Evolutionary conservation across 331 rosid genomes (phyloP).

Genomic region (Ulmus americana): DNA sequence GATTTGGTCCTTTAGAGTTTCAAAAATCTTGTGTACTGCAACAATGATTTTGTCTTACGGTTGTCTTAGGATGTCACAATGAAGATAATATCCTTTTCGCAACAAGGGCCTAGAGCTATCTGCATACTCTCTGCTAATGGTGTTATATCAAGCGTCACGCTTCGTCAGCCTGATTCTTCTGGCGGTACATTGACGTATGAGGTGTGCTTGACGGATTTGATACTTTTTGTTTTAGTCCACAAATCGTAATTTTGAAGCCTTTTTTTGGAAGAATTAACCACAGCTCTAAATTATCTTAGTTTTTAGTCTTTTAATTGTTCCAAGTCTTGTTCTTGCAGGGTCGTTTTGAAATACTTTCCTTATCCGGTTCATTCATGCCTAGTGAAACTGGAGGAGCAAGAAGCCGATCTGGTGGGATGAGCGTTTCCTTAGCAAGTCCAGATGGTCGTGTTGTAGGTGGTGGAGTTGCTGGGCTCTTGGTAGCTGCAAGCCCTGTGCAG

Average conservation of each 20-base stretch:
- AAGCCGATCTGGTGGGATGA: slow-evolving; percentile 98
- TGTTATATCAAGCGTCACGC: slow-evolving; percentile 90
- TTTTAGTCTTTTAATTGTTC: not conserved
- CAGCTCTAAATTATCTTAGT: not conserved
- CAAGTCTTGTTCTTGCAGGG: slow-evolving; percentile 50
- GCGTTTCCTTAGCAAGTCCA: slow-evolving; percentile 88
- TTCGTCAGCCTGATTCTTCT: slow-evolving; percentile 95
- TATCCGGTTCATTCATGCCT: slow-evolving; percentile 93
- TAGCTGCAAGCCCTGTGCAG: slow-evolving; percentile 96
- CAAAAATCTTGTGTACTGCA: too few species aligned
- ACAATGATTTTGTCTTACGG: slow-evolving; percentile 3
- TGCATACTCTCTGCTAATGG: slow-evolving; percentile 94
- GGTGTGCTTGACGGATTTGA: slow-evolving; percentile 35
- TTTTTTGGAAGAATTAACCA: not conserved
- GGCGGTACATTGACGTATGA: slow-evolving; percentile 96
- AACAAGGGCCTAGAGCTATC: slow-evolving; percentile 95
- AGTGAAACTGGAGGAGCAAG: slow-evolving; percentile 80
- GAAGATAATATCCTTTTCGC: slow-evolving; percentile 97
- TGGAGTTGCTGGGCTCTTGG: slow-evolving; percentile 88
- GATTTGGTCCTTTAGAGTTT: not conserved
- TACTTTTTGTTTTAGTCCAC: not conserved
- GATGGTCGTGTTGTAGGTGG: slow-evolving; percentile 98
- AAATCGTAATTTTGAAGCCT: not conserved
- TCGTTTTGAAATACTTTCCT: slow-evolving; percentile 80
- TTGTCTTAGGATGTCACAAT: slow-evolving; percentile 76